Evolutionary conservation across 1,139 yeast genomes (phyloP).

Genomic region (Trichomonascaceae sp.): DNA sequence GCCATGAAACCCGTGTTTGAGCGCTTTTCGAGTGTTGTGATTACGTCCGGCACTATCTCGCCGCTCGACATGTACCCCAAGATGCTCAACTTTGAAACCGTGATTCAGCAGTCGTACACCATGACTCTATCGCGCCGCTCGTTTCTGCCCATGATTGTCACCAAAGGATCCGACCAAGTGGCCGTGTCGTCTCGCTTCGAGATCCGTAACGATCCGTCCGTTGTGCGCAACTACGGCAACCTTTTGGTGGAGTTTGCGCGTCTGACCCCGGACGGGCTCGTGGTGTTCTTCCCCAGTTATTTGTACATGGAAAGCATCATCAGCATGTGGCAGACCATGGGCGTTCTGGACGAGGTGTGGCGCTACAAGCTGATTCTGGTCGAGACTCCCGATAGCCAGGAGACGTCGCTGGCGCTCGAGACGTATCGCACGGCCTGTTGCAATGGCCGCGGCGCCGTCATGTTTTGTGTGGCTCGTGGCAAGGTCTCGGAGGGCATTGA

Average conservation of each 20-base stretch:
- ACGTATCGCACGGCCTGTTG: slow-evolving; percentile 94
- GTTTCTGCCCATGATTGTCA: slow-evolving; percentile 87
- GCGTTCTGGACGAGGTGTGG: slow-evolving; percentile 96
- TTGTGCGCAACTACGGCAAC: slow-evolving; percentile 92
- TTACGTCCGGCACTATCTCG: slow-evolving; percentile 94
- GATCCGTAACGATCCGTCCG: slow-evolving; percentile 94
- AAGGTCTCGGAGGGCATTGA: slow-evolving; percentile 98
- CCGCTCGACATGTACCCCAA: slow-evolving; percentile 98
- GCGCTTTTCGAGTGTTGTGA: slow-evolving; percentile 82
- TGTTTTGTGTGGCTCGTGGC: slow-evolving; percentile 96
- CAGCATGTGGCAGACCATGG: slow-evolving; percentile 98
- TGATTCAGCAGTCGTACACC: slow-evolving; percentile 85
- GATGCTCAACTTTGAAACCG: slow-evolving; percentile 91
- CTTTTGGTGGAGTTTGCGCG: slow-evolving; percentile 83
- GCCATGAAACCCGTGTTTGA: slow-evolving; percentile 97
- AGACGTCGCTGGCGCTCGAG: slow-evolving; percentile 87
- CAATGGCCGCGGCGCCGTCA: slow-evolving; percentile 94
- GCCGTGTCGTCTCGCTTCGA: slow-evolving; percentile 93
- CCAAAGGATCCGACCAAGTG: slow-evolving; percentile 96
- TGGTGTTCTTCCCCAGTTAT: slow-evolving; percentile 94
- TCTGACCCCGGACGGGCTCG: slow-evolving; percentile 96
- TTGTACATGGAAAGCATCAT: slow-evolving; percentile 95
- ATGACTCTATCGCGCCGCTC: slow-evolving; percentile 92
- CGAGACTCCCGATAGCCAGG: slow-evolving; percentile 99
- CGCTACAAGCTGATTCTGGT: slow-evolving; percentile 86